Percentiles rank a stretch among this genome's conserved stretches.
Evolutionary conservation across 208 protist genomes (phyloP).

Genomic region (Trypanosoma cruzi): DNA sequence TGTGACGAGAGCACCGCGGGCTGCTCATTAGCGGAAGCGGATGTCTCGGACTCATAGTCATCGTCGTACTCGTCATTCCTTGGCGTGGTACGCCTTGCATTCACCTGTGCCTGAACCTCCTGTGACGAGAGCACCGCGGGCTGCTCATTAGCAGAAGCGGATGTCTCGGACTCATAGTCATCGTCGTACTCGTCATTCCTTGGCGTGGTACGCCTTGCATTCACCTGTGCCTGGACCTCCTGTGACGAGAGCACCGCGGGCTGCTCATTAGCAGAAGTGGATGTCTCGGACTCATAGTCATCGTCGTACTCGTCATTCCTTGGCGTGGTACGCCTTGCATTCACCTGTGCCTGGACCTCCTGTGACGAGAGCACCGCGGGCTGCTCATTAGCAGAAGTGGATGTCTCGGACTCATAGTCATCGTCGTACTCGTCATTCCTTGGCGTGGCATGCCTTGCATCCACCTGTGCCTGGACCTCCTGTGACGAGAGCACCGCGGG

Average conservation of each 20-base stretch:
- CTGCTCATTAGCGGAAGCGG: background rate
- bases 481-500: background rate
- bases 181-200: too few species aligned
- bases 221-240: too few species aligned
- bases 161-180: too few species aligned
- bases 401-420: background rate
- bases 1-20: background rate
- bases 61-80: background rate
- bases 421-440: background rate
- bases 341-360: background rate
- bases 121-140: too few species aligned
- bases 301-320: constrained; percentile 15
- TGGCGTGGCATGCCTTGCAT: background rate
- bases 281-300: constrained; percentile 12
- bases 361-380: background rate
- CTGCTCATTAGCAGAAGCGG: too few species aligned
- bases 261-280: background rate
- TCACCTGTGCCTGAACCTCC: constrained; percentile 5
- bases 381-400: background rate
- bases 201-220: too few species aligned
- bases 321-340: background rate
- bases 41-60: background rate
- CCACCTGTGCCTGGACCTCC: background rate
- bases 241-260: too few species aligned
- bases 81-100: background rate